A percentile compares a stretch with the other conserved stretches of the same genome.
phyloP scores from a whole-genome alignment of 129 eudicot species.

The Ambrosia artemisiifolia region DNA sequence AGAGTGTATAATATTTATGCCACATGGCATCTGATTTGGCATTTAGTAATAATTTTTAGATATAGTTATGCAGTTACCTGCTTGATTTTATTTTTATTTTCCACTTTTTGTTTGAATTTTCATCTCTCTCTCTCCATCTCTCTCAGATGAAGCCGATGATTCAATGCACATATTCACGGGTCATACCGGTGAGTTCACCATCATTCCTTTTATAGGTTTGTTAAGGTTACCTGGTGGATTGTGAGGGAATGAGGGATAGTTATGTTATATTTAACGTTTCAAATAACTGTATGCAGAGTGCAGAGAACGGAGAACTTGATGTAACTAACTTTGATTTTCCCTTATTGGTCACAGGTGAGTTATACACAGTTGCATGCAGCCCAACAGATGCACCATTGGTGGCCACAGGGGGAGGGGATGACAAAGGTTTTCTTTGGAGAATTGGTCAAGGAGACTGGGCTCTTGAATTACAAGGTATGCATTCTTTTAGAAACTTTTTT shows the following conservation, averaged over 20 bases:
- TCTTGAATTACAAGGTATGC: constrained; percentile 74
- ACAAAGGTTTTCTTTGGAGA: constrained; percentile 87
- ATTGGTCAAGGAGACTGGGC: constrained; percentile 93
- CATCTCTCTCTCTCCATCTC: not conserved
- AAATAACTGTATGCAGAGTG: not conserved
- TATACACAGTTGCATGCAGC: constrained; percentile 86
- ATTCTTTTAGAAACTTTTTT: not conserved
- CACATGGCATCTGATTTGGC: constrained; percentile 2
- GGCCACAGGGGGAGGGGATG: constrained; percentile 99
- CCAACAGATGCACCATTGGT: constrained; percentile 80
- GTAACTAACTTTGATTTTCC: not conserved
- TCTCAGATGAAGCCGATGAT: constrained; percentile 86
- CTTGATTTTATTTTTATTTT: not conserved
- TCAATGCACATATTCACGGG: constrained; percentile 94
- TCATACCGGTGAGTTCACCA: constrained; percentile 60
- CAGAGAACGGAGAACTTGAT: not conserved
- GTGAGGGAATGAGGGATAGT: not conserved
- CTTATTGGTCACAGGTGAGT: constrained; percentile 52
- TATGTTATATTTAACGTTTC: not conserved
- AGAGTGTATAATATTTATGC: not conserved
- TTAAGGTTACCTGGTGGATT: not conserved
- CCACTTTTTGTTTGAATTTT: not conserved
- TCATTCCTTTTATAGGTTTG: not conserved
- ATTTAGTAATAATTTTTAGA: not conserved
- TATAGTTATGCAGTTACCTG: not conserved